Evolutionary conservation across 768 basidiomycete genomes (phyloP).

Genomic region (Porpolomopsis calyptriformis): DNA sequence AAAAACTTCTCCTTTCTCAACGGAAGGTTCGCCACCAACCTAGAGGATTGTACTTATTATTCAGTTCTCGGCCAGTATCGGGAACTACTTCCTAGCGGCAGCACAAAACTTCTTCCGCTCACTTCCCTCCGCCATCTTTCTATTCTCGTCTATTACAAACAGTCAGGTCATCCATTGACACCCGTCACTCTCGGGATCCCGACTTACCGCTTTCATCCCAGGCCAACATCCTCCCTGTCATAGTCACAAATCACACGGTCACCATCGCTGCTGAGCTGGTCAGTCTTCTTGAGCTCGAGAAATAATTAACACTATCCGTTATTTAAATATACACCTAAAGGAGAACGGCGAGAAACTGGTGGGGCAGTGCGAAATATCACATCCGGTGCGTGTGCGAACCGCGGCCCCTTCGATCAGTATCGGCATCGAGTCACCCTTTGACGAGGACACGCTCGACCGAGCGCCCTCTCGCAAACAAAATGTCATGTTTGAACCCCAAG

Average conservation of each 20-base stretch:
- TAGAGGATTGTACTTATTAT: slow-evolving; percentile 1
- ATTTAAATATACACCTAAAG: slow-evolving; percentile 25
- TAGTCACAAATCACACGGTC: slow-evolving; percentile 92
- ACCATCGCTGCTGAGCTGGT: slow-evolving; percentile 88
- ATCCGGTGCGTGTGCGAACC: slow-evolving; percentile 43
- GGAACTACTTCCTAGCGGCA: slow-evolving; percentile 86
- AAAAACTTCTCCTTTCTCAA: slow-evolving; percentile 92
- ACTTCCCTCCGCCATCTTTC: slow-evolving; percentile 85
- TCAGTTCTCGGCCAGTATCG: slow-evolving; percentile 43
- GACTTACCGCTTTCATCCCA: slow-evolving; percentile 19
- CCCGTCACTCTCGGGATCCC: slow-evolving; percentile 18
- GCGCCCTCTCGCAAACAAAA: slow-evolving; percentile 41
- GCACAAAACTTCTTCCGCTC: slow-evolving; percentile 87
- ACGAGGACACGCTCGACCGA: slow-evolving; percentile 51
- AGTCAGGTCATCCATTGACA: slow-evolving; percentile 36
- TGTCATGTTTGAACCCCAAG: slow-evolving; percentile 49
- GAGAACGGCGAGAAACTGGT: slow-evolving; percentile 69
- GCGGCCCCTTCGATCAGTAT: slow-evolving; percentile 15
- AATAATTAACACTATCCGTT: background rate
- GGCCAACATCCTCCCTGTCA: slow-evolving; percentile 80
- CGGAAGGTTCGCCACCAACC: slow-evolving; percentile 45
- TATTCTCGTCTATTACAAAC: slow-evolving; percentile 85
- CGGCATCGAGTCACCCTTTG: slow-evolving; percentile 34
- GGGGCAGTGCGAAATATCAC: slow-evolving; percentile 91
- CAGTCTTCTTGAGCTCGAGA: slow-evolving; percentile 14